Base-by-base conservation (phyloP, 2,329 filamentous ascomycete genomes). In the Chaetomium globosum region DNA sequence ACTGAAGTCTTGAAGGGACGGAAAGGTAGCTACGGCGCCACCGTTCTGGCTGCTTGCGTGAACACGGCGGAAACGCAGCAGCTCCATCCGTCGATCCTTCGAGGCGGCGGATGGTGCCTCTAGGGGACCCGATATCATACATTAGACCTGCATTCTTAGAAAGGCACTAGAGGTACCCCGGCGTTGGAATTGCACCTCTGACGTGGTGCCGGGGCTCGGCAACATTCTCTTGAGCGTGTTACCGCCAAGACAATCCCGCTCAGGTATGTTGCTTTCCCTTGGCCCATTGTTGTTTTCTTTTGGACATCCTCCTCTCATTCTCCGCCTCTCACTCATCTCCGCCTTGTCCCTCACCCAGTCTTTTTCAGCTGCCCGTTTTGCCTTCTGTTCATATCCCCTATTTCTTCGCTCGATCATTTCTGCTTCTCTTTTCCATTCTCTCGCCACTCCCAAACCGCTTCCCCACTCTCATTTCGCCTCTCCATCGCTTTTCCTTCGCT, bases 131-230 rank as follows among this genome's bases (percentile, higher is more conserved):
- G 9, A 51, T 13, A 26, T 51, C 21, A 23, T 51, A 51, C 26
- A 48, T 6, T 48, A 48, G 43, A 21, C n/a, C 2, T 48, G 19
- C 43, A 48, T 48, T 16, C n/a, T 48, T 21, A 48, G 43, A 21
- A 23, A 12, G 33, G 33, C 46, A 10, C 46, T n/a, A 48, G 46
- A 48, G 46, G 46, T 48, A 48, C 46, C 19, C 46, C 46, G n/a
- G 21, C 46, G 46, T 21, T 48, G 46, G 46, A n/a, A 48, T 48
- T 48, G 46, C 46, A 48, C 46, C 46, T 48, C 23, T n/a, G 46
- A 48, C 46, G 46, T 48, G 46, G 46, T 48, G 46, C 46, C 46
- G 46, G 46, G 46, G 46, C 46, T 48, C 46, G 46, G 46, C 46
- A 48, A 19, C 46, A 48, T 43, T 43, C 39, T 10, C 46, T 48